Conservation (phyloP, 2,329 filamentous ascomycete genomes). For the Juglanconis sp. region DNA sequence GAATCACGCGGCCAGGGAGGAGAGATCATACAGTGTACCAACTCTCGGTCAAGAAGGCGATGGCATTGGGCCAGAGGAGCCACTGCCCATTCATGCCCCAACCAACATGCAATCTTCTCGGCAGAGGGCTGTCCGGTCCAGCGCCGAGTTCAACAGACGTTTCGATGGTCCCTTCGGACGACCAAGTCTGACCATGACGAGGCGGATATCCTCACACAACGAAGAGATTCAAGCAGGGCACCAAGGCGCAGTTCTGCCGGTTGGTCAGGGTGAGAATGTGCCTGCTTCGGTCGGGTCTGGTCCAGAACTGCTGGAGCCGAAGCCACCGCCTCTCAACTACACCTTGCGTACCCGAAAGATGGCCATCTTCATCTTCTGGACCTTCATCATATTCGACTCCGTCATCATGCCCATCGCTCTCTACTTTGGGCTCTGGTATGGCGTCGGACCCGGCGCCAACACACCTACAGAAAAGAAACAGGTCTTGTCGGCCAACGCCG, state of each 20-base stretch:
- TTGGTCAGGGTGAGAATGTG: not conserved
- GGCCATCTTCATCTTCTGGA: slow-evolving; percentile 44
- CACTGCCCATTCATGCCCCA: slow-evolving; percentile 12
- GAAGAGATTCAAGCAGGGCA: slow-evolving; percentile 1
- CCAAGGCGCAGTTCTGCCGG: not conserved
- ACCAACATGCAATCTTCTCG: slow-evolving; percentile 1
- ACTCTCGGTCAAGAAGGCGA: not conserved
- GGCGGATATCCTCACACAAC: slow-evolving; percentile 17
- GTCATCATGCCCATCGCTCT: slow-evolving; percentile 49
- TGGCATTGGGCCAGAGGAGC: slow-evolving; percentile 1
- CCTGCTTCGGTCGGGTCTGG: slow-evolving; percentile 3
- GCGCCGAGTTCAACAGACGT: slow-evolving; percentile 24
- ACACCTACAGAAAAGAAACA: slow-evolving; percentile 34
- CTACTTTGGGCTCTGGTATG: slow-evolving; percentile 48
- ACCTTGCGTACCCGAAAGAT: slow-evolving; percentile 33
- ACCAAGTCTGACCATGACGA: slow-evolving; percentile 22
- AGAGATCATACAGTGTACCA: slow-evolving; percentile 13
- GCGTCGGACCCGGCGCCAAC: slow-evolving; percentile 27
- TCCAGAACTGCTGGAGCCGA: slow-evolving; percentile 16
- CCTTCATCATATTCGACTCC: slow-evolving; percentile 45
- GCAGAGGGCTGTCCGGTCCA: slow-evolving; percentile 18
- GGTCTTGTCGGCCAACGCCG: slow-evolving; percentile 25
- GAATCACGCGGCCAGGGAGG: not conserved
- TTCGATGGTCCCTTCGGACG: slow-evolving; percentile 26
- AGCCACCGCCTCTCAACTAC: slow-evolving; percentile 31